phyloP scores from a whole-genome alignment of 1,139 yeast genomes.

The Saccharomyces hybrid region DNA sequence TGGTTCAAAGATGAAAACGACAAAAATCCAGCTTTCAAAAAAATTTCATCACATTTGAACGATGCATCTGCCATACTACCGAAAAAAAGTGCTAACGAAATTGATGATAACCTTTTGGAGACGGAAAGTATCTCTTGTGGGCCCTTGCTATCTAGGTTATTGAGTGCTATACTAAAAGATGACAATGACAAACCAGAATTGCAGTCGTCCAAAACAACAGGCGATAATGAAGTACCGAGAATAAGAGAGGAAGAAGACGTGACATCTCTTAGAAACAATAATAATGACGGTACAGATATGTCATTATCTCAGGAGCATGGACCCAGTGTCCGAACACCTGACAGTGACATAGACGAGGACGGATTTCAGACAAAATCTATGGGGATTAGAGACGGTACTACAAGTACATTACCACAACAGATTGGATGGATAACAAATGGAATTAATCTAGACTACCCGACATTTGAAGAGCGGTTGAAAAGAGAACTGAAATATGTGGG shows the following conservation, averaged over 20 bases:
- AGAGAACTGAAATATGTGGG: constrained; percentile 88
- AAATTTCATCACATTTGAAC: constrained; percentile 31
- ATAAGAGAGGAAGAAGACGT: neutral
- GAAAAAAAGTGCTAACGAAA: constrained; percentile 50
- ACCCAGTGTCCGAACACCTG: constrained; percentile 5
- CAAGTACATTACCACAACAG: constrained; percentile 39
- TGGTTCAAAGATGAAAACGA: constrained; percentile 80
- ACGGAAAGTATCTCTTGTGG: constrained; percentile 81
- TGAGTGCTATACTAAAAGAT: constrained; percentile 59
- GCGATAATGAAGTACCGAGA: neutral
- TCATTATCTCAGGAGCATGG: constrained; percentile 8
- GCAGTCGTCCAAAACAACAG: neutral
- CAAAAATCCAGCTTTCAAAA: constrained; percentile 33
- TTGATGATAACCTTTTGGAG: constrained; percentile 60
- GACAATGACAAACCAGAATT: constrained; percentile 28
- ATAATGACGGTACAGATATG: constrained; percentile 8
- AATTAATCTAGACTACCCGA: constrained; percentile 56
- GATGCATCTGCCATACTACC: constrained; percentile 43
- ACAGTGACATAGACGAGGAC: constrained; percentile 6
- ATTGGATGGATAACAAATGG: constrained; percentile 43
- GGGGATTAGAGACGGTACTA: constrained; percentile 17
- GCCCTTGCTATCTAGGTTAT: constrained; percentile 76
- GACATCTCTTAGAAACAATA: constrained; percentile 12
- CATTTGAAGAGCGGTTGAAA: constrained; percentile 80
- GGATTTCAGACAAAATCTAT: constrained; percentile 1